These are phyloP conservation scores for Daldinia grandis DNA, from an alignment of 495 filamentous ascomycete genomes.

Conservation along the genomic window DNA sequence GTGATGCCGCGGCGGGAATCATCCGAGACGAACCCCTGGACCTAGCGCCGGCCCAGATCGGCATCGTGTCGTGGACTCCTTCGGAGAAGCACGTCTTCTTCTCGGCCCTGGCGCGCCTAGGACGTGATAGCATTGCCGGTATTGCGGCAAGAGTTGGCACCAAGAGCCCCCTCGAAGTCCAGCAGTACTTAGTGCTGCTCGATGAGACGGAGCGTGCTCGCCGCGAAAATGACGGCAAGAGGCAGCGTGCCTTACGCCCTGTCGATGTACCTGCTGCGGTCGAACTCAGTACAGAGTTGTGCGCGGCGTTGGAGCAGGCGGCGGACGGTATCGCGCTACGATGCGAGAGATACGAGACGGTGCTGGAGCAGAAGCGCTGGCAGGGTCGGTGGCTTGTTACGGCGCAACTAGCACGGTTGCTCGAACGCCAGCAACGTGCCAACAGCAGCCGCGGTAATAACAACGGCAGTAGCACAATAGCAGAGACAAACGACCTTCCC, in stretches of 20 bases:
- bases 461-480: constrained; percentile 33
- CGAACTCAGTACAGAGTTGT: constrained; percentile 74
- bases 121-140: constrained; percentile 63
- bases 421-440: constrained; percentile 49
- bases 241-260: constrained; percentile 33
- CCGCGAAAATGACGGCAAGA: constrained; percentile 42
- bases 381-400: constrained; percentile 49
- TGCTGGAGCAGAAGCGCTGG: constrained; percentile 62
- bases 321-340: constrained; percentile 67
- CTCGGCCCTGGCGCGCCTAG: constrained; percentile 66
- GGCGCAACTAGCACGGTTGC: constrained; percentile 58
- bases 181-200: constrained; percentile 70
- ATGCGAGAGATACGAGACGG: constrained; percentile 65
- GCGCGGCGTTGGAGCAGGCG: constrained; percentile 69
- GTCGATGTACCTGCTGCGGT: constrained; percentile 73
- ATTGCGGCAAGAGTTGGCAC: constrained; percentile 72
- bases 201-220: constrained; percentile 53
- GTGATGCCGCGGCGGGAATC: constrained; percentile 49
- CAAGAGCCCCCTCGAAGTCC: constrained; percentile 79
- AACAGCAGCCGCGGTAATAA: constrained; percentile 28
- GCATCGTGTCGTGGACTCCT: constrained; percentile 71
- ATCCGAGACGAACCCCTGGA: constrained; percentile 23
- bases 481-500: constrained; percentile 52
- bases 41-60: constrained; percentile 64
- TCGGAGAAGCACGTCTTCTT: constrained; percentile 78